Percentiles rank a stretch among this genome's conserved stretches.
These are phyloP conservation scores for Chytriomyces sp. DNA, from an alignment of 192 early-diverging fungal genomes.

Conservation along the genomic window DNA sequence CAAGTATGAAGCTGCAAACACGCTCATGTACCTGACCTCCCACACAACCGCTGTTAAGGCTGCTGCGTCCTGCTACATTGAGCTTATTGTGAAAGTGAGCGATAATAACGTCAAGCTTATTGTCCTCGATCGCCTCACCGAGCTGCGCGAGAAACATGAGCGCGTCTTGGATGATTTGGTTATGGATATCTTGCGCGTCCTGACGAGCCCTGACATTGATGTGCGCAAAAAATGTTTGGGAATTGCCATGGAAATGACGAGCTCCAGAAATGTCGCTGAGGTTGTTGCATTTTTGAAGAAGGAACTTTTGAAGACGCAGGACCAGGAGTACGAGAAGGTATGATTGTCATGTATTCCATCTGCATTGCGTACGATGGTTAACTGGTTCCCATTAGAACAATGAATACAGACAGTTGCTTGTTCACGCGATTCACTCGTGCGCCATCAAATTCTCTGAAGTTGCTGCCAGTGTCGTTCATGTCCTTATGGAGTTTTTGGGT, in stretches of 20 bases:
- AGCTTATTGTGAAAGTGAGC: constrained; percentile 87
- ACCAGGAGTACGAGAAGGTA: constrained; percentile 88
- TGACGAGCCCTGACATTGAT: constrained; percentile 85
- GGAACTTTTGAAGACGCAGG: constrained; percentile 91
- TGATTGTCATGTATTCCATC: not conserved
- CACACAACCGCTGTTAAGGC: constrained; percentile 92
- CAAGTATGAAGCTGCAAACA: constrained; percentile 96
- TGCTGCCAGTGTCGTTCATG: constrained; percentile 94
- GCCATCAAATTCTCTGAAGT: constrained; percentile 96
- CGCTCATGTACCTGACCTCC: constrained; percentile 84
- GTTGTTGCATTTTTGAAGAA: constrained; percentile 93
- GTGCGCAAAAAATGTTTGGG: constrained; percentile 87
- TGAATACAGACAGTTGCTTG: constrained; percentile 93
- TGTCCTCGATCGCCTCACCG: constrained; percentile 88
- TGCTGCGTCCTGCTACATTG: constrained; percentile 88
- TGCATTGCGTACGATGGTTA: not conserved
- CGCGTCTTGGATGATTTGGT: constrained; percentile 88
- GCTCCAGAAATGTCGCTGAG: constrained; percentile 89
- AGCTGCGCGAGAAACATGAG: constrained; percentile 88
- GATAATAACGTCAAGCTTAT: constrained; percentile 99
- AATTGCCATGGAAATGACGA: constrained; percentile 91
- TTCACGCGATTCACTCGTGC: constrained; percentile 94
- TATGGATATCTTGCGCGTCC: constrained; percentile 95
- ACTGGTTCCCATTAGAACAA: constrained; percentile 62
- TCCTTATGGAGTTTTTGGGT: constrained; percentile 92